These are phyloP conservation scores for Nicotiana tabacum DNA, from an alignment of 257 asterid genomes.

Conservation along the genomic window DNA sequence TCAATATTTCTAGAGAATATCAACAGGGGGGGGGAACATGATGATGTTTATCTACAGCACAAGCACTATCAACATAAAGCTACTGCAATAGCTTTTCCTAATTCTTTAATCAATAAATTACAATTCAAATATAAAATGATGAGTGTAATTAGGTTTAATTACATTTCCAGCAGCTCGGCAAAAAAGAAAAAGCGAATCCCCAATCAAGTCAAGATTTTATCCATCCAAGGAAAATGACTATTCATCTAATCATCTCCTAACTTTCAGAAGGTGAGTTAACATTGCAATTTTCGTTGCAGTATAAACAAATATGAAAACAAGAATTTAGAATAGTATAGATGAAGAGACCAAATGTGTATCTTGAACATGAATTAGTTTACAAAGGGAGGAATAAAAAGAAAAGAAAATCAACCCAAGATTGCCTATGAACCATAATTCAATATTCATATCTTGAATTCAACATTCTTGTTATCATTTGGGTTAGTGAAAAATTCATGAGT, in stretches of 20 bases:
- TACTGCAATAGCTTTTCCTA: background rate
- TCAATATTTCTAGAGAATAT: conserved; percentile 2
- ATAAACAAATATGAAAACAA: background rate
- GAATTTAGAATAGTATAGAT: no score
- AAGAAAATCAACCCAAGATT: background rate
- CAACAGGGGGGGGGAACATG: background rate
- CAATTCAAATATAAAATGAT: background rate
- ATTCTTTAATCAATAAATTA: background rate
- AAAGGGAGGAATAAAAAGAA: background rate
- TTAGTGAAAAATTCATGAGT: no score
- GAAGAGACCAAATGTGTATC: background rate
- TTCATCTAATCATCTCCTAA: background rate
- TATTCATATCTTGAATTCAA: background rate
- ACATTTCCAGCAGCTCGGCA: background rate
- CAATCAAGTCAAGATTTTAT: background rate
- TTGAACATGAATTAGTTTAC: background rate
- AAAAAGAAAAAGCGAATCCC: background rate
- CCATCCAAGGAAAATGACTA: background rate
- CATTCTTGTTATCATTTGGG: no score
- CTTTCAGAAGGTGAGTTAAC: no score
- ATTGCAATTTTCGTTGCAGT: background rate
- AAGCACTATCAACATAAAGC: background rate
- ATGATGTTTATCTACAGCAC: background rate
- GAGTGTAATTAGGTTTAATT: background rate
- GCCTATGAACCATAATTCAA: background rate